A percentile compares a stretch with the other conserved stretches of the same genome.
Conservation (phyloP, 371 early-diverging fungal species). For the Saksenaea oblongispora region DNA sequence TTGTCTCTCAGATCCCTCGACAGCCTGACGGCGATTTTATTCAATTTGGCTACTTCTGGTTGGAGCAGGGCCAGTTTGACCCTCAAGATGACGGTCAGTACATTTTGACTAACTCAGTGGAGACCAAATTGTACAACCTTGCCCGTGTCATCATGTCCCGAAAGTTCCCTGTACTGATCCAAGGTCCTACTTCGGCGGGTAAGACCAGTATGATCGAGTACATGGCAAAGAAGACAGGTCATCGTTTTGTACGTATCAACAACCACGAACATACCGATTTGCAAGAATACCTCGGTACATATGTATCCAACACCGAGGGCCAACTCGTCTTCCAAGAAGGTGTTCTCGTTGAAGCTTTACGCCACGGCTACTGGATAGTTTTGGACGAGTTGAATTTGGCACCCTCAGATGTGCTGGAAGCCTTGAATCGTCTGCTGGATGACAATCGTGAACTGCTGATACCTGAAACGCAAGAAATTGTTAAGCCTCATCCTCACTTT, state of each 20-base stretch:
- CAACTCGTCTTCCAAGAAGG: slow-evolving; percentile 96
- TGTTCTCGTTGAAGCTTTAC: slow-evolving; percentile 93
- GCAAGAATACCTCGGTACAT: slow-evolving; percentile 98
- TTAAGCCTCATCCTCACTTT: slow-evolving; percentile 97
- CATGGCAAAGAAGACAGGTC: slow-evolving; percentile 92
- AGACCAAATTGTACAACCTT: slow-evolving; percentile 82
- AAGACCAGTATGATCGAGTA: slow-evolving; percentile 99
- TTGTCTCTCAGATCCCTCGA: slow-evolving; percentile 69
- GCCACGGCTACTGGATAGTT: slow-evolving; percentile 99
- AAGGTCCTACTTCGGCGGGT: slow-evolving; percentile 99
- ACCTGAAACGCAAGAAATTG: slow-evolving; percentile 95
- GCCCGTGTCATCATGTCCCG: slow-evolving; percentile 92
- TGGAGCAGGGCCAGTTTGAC: slow-evolving; percentile 68
- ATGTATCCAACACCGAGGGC: slow-evolving; percentile 81
- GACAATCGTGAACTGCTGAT: slow-evolving; percentile 98
- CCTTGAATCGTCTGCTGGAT: slow-evolving; percentile 98
- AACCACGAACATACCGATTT: slow-evolving; percentile 99
- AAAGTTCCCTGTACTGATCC: slow-evolving; percentile 97
- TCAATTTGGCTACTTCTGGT: slow-evolving; percentile 88
- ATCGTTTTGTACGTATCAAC: slow-evolving; percentile 98
- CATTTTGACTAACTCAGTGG: slow-evolving; percentile 90
- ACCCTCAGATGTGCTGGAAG: slow-evolving; percentile 99
- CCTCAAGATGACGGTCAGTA: slow-evolving; percentile 63
- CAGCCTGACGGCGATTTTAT: slow-evolving; percentile 67
- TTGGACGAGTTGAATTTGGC: slow-evolving; percentile 99